phyloP scores from a whole-genome alignment of 176 grass and related monocot genomes.

The Poa pratensis region DNA sequence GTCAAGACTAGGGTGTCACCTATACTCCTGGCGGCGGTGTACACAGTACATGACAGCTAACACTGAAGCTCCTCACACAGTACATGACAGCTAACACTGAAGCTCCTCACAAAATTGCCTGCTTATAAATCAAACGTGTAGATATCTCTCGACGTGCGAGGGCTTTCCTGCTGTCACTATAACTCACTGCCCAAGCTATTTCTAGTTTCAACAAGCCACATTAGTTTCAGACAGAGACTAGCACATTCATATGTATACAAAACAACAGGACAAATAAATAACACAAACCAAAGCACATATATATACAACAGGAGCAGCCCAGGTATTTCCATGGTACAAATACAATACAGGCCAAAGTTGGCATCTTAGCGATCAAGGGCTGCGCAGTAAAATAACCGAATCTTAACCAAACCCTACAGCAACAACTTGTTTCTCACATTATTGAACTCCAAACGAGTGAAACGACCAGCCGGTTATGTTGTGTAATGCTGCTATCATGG shows the following conservation, averaged over 20 bases:
- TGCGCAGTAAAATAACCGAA: conserved; percentile 9
- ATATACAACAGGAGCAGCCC: conserved; percentile 47
- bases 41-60: too few relatives aligned
- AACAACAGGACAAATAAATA: conserved; percentile 7
- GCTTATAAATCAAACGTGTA: too few relatives aligned
- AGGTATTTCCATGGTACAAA: conserved; percentile 13
- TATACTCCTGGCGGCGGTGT: too few relatives aligned
- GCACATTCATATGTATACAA: neutral
- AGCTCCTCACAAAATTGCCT: too few relatives aligned
- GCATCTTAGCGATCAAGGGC: neutral
- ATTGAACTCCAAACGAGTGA: conserved; percentile 14
- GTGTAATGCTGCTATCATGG: conserved; percentile 29
- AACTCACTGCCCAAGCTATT: neutral
- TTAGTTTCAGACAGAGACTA: neutral
- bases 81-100: too few relatives aligned
- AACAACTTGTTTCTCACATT: conserved; percentile 17
- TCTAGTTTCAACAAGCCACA: neutral
- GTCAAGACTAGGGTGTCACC: too few relatives aligned
- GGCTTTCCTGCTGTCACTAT: neutral
- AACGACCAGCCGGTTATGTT: conserved; percentile 25
- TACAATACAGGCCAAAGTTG: conserved; percentile 25
- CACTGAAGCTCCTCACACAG: too few relatives aligned
- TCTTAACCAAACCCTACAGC: conserved; percentile 12
- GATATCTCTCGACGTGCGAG: neutral
- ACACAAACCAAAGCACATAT: conserved; percentile 33